Evolutionary conservation across 2,329 filamentous ascomycete genomes (phyloP), one percentile per base, ranked within the genome.

Genomic region (Mollisiaceae sp.): DNA sequence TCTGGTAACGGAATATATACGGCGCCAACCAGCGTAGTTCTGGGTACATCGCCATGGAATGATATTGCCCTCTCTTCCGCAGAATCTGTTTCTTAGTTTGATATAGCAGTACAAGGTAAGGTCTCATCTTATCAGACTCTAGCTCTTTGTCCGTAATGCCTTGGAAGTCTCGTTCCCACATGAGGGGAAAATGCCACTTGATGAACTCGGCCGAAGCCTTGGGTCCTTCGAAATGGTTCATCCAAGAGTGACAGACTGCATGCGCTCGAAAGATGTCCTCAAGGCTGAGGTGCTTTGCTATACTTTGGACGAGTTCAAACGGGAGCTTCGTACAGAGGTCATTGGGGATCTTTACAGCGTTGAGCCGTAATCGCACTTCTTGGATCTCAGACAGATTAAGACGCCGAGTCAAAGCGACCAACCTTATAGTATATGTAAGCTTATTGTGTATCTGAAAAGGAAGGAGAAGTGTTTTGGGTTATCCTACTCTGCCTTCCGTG

Each of bases 231-330:
- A 74, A 73, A 15, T 43, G 65, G 15, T 24, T 27, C 22, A 66
- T 65, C 74, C 74, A 75, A 36, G 22, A 22, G 8, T 35, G 65
- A 38, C 64, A 72, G 24, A 75, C 72, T n/a, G 55, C 57, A 22
- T 68, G 66, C n/a, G 70, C 57, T n/a, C 36, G 59, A 45, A 72
- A 39, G 8, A 71, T 35, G 54, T 75, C 73, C 27, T 72, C 69
- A 8, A 73, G 67, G 22, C 70, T 63, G 27, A 76, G 65, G 59
- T 70, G 41, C 6, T 62, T 38, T 9, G 65, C 45, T 14, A 75
- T 63, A 27, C 27, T 39, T 3, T 67, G 38, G 22, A 72, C 41
- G 41, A 75, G 32, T 22, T 75, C 74, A 4, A 62, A 22, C 9
- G 71, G 73, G 9, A 75, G 24, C 5, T 56, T 55, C 18, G 36